phyloP scores from a whole-genome alignment of 805 yeast species.

The Spathaspora passalidarum region DNA sequence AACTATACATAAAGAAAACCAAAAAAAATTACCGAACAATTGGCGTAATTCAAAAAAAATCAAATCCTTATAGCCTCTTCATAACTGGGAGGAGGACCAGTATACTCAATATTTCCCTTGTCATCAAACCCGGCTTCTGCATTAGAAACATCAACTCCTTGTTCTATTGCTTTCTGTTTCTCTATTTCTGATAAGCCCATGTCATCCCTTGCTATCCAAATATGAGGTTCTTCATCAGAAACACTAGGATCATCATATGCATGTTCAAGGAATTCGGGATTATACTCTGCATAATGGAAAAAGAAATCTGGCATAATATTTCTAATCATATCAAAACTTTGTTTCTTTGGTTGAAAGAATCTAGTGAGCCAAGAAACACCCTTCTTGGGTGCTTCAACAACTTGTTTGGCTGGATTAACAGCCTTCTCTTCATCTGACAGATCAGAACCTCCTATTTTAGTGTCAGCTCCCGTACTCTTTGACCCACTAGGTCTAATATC shows the following conservation, averaged over 20 bases:
- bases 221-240: constrained; percentile 52
- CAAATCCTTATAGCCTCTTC: constrained; percentile 45
- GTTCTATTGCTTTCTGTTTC: constrained; percentile 52
- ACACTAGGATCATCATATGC: constrained; percentile 59
- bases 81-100: constrained; percentile 71
- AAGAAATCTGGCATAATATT: constrained; percentile 40
- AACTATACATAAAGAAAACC: background rate
- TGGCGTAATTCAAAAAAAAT: constrained; percentile 1
- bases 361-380: constrained; percentile 30
- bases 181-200: constrained; percentile 65
- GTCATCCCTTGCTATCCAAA: constrained; percentile 71
- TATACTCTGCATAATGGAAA: constrained; percentile 40
- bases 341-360: constrained; percentile 47
- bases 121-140: constrained; percentile 57
- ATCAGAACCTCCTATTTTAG: constrained; percentile 5
- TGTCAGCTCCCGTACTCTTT: constrained; percentile 8
- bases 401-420: constrained; percentile 6
- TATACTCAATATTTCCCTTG: constrained; percentile 49
- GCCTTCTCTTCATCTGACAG: constrained; percentile 11
- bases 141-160: constrained; percentile 53
- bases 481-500: constrained; percentile 1
- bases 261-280: constrained; percentile 35
- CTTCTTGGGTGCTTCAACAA: constrained; percentile 16
- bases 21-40: too few relatives aligned
- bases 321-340: constrained; percentile 46